A percentile compares a stretch with the other conserved stretches of the same genome.
phyloP scores from a whole-genome alignment of 2,329 filamentous ascomycete species.

The Pseudopyrenochaeta lycopersici region DNA sequence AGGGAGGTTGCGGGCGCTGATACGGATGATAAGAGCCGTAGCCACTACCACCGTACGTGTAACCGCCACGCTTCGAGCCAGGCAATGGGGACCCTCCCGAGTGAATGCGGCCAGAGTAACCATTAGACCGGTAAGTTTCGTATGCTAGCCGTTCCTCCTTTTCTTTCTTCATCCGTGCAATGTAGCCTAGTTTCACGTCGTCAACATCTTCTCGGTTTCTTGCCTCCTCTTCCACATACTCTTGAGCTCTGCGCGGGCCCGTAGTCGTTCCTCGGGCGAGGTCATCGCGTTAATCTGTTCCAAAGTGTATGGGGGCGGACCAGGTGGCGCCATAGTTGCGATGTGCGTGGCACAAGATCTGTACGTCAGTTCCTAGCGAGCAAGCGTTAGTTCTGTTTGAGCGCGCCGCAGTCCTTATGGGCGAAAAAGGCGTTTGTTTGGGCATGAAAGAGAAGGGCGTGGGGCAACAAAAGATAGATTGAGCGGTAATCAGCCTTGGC shows the following conservation, averaged over 20 bases:
- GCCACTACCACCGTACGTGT: conserved; percentile 11
- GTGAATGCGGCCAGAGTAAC: conserved; percentile 2
- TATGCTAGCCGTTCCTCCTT: conserved; percentile 15
- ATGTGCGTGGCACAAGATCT: conserved; percentile 3
- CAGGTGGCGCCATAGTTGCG: conserved; percentile 30
- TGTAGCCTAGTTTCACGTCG: conserved; percentile 22
- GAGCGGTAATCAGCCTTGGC: background rate
- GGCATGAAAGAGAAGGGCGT: conserved; percentile 1
- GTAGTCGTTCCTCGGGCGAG: conserved; percentile 25
- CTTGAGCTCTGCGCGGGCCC: conserved; percentile 34
- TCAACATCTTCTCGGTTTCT: conserved; percentile 12
- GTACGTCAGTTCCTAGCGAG: conserved; percentile 9
- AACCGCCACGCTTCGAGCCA: conserved; percentile 17
- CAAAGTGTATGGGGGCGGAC: conserved; percentile 34
- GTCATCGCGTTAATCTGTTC: conserved; percentile 36
- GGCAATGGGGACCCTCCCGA: background rate
- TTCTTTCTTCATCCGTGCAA: conserved; percentile 30
- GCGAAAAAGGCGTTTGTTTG: background rate
- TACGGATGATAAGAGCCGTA: conserved; percentile 31
- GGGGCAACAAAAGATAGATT: conserved; percentile 18
- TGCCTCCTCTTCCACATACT: conserved; percentile 32
- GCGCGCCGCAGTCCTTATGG: background rate
- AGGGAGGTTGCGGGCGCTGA: conserved; percentile 14
- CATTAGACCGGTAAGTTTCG: conserved; percentile 10
- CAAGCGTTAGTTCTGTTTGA: conserved; percentile 15